Conservation (phyloP, 208 protist genomes). For the Willaertia magna region DNA sequence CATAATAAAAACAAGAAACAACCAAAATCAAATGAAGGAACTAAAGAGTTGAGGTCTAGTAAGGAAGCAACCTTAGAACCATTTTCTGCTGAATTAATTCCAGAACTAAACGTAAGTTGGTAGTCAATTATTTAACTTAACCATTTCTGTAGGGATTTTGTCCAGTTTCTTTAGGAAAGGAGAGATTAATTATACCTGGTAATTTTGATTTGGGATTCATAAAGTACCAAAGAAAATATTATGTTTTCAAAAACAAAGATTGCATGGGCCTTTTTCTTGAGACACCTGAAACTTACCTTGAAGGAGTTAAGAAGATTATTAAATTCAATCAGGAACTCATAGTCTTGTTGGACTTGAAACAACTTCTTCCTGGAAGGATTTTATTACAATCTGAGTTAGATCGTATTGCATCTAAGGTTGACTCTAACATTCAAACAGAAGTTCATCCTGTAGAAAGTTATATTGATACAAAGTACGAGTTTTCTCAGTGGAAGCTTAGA, state of each 20-base stretch:
- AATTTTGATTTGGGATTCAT: too few species aligned
- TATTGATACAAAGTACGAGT: slow-evolving; percentile 69
- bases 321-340: not conserved
- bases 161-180: not conserved
- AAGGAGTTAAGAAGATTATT: not conserved
- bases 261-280: not conserved
- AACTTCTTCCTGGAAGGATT: not conserved
- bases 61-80: not conserved
- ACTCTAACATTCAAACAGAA: slow-evolving; percentile 58
- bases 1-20: not conserved
- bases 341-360: not conserved
- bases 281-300: not conserved
- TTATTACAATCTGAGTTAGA: not conserved
- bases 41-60: not conserved
- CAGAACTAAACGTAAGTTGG: not conserved
- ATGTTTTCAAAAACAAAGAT: not conserved
- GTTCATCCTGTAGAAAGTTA: slow-evolving; percentile 54
- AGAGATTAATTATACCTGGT: not conserved
- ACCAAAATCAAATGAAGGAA: too few species aligned
- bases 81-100: not conserved
- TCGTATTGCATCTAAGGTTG: slow-evolving; percentile 18
- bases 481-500: slow-evolving; percentile 78
- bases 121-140: not conserved
- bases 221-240: too few species aligned
- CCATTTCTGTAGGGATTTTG: not conserved